Conservation (phyloP, 768 basidiomycete genomes). For the Lyophyllum shimeji region DNA sequence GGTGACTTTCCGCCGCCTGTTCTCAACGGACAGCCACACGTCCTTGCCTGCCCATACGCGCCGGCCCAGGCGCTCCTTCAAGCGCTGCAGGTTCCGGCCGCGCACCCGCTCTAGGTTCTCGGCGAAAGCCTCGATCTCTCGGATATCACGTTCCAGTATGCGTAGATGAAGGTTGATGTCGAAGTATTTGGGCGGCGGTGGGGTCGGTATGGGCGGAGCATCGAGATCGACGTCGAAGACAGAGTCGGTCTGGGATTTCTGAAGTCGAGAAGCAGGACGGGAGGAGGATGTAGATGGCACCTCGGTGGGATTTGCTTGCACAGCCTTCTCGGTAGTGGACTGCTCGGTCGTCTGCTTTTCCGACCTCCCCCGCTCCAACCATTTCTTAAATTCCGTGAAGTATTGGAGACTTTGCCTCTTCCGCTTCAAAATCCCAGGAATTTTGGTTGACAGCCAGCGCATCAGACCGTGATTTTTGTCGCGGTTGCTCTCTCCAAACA, state of each 20-base stretch:
- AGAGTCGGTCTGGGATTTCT: slow-evolving; percentile 8
- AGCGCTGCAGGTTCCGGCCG: slow-evolving; percentile 53
- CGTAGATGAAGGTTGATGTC: slow-evolving; percentile 54
- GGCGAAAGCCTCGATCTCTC: slow-evolving; percentile 46
- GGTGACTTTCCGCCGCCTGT: slow-evolving; percentile 32
- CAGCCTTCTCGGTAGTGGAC: slow-evolving; percentile 10
- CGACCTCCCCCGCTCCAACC: slow-evolving; percentile 18
- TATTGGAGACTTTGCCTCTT: slow-evolving; percentile 49
- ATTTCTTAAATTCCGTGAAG: slow-evolving; percentile 34
- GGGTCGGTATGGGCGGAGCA: slow-evolving; percentile 18
- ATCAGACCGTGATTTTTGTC: slow-evolving; percentile 58
- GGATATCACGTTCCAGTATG: slow-evolving; percentile 55
- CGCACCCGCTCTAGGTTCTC: slow-evolving; percentile 39
- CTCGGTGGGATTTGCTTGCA: background rate
- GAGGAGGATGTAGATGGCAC: slow-evolving; percentile 2
- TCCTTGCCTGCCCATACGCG: slow-evolving; percentile 65
- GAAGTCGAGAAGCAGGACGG: slow-evolving; percentile 6
- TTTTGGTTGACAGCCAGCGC: slow-evolving; percentile 54
- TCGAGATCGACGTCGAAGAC: slow-evolving; percentile 39
- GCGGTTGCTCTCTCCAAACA: slow-evolving; percentile 58
- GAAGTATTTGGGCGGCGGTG: slow-evolving; percentile 37
- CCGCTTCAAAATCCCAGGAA: slow-evolving; percentile 42
- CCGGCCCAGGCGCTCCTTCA: slow-evolving; percentile 80
- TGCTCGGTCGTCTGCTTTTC: slow-evolving; percentile 9
- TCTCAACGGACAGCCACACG: slow-evolving; percentile 44